phyloP scores from a whole-genome alignment of 805 yeast genomes.

The Yarrowia keelungensis region DNA sequence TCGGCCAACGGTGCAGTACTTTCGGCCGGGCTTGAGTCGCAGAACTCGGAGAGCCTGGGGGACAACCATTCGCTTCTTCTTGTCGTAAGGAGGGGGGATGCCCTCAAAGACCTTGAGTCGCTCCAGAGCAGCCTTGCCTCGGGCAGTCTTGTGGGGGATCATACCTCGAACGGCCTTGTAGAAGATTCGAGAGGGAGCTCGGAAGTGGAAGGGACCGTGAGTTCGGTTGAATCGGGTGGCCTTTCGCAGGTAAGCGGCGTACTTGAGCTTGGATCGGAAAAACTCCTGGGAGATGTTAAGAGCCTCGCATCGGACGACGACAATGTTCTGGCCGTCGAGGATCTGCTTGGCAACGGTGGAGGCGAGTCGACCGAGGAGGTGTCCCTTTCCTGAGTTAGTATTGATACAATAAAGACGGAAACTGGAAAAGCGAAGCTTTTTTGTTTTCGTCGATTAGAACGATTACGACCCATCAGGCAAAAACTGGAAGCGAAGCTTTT shows the following conservation, averaged over 20 bases:
- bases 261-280: slow-evolving; percentile 99
- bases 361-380: slow-evolving; percentile 99
- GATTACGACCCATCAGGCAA: background rate
- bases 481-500: background rate
- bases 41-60: slow-evolving; percentile 99
- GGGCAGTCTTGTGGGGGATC: slow-evolving; percentile 99
- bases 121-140: slow-evolving; percentile 99
- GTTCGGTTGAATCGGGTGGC: slow-evolving; percentile 98
- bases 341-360: slow-evolving; percentile 98
- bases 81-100: slow-evolving; percentile 99
- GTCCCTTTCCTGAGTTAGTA: slow-evolving; percentile 77
- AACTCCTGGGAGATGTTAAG: slow-evolving; percentile 99
- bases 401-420: background rate
- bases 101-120: slow-evolving; percentile 99
- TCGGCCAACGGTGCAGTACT: slow-evolving; percentile 98
- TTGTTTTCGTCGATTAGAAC: background rate
- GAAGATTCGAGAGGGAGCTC: slow-evolving; percentile 99
- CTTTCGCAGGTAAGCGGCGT: slow-evolving; percentile 99
- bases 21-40: slow-evolving; percentile 99
- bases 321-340: slow-evolving; percentile 97
- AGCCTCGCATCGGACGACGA: slow-evolving; percentile 95
- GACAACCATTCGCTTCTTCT: slow-evolving; percentile 99
- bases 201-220: slow-evolving; percentile 99
- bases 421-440: background rate
- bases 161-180: slow-evolving; percentile 99